phyloP scores from a whole-genome alignment of 306 rosid species.

The Bauhinia variegata region DNA sequence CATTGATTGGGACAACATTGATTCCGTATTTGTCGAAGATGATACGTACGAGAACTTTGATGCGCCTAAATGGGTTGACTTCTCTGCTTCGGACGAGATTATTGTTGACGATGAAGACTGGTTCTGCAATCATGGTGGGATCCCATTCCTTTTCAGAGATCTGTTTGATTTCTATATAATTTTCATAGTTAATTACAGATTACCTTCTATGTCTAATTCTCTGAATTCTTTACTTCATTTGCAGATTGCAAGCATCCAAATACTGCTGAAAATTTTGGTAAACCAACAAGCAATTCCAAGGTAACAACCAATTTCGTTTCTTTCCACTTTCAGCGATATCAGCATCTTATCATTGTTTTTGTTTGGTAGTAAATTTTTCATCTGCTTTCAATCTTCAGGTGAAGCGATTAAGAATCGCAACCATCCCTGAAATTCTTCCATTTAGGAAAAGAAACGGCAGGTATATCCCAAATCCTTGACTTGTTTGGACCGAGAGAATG shows the following conservation, averaged over 20 bases:
- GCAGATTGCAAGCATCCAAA: constrained; percentile 57
- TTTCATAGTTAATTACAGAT: too few relatives aligned
- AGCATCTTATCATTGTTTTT: background rate
- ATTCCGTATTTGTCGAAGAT: constrained; percentile 44
- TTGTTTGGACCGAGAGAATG: too few relatives aligned
- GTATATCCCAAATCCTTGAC: constrained; percentile 30
- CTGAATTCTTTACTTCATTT: background rate
- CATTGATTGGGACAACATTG: constrained; percentile 58
- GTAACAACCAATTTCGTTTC: constrained; percentile 20
- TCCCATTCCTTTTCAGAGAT: background rate
- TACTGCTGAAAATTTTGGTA: constrained; percentile 44
- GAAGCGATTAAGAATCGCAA: constrained; percentile 45
- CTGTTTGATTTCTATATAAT: background rate
- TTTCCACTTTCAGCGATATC: background rate
- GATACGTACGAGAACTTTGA: constrained; percentile 47
- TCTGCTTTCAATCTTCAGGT: constrained; percentile 30
- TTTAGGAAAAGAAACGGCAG: constrained; percentile 44
- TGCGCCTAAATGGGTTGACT: constrained; percentile 61
- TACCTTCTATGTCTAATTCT: background rate
- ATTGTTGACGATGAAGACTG: constrained; percentile 46
- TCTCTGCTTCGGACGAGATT: constrained; percentile 39
- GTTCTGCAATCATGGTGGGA: constrained; percentile 56
- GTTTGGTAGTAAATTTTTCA: background rate
- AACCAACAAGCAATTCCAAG: constrained; percentile 37
- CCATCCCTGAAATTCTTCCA: constrained; percentile 54